These are phyloP conservation scores for Amanita muscaria DNA, from an alignment of 768 basidiomycete species.

Conservation along the genomic window DNA sequence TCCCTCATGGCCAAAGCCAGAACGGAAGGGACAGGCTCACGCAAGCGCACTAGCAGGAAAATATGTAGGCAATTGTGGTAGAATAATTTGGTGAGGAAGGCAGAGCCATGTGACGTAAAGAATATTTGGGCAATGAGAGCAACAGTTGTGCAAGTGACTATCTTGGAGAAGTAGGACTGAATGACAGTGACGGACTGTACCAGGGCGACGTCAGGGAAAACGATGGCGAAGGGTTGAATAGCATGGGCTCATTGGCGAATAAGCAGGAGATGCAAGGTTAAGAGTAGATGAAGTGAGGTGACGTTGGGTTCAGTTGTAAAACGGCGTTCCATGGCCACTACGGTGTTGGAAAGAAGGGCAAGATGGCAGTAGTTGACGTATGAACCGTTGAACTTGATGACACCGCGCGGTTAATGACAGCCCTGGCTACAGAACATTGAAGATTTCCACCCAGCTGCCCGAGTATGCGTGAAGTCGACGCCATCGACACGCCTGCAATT, in stretches of 20 bases:
- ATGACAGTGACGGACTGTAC: slow-evolving; percentile 85
- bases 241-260: slow-evolving; percentile 79
- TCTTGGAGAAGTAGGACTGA: slow-evolving; percentile 89
- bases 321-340: slow-evolving; percentile 92
- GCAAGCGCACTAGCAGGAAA: slow-evolving; percentile 71
- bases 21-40: not conserved
- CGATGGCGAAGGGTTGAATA: slow-evolving; percentile 76
- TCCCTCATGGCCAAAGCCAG: too few relatives aligned
- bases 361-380: slow-evolving; percentile 99
- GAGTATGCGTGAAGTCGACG: slow-evolving; percentile 90
- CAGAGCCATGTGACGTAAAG: slow-evolving; percentile 85
- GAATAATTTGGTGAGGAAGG: slow-evolving; percentile 92
- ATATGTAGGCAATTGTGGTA: slow-evolving; percentile 83
- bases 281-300: slow-evolving; percentile 83
- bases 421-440: slow-evolving; percentile 91
- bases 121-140: slow-evolving; percentile 87
- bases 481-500: slow-evolving; percentile 91
- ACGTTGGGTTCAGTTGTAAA: slow-evolving; percentile 74
- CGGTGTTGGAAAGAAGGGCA: slow-evolving; percentile 91
- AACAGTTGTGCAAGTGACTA: slow-evolving; percentile 83
- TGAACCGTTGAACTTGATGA: slow-evolving; percentile 99
- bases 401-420: slow-evolving; percentile 85
- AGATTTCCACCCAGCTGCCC: slow-evolving; percentile 93
- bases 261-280: slow-evolving; percentile 73
- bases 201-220: slow-evolving; percentile 82